phyloP scores from a whole-genome alignment of 345 rosid species.

The Reutealis trisperma region DNA sequence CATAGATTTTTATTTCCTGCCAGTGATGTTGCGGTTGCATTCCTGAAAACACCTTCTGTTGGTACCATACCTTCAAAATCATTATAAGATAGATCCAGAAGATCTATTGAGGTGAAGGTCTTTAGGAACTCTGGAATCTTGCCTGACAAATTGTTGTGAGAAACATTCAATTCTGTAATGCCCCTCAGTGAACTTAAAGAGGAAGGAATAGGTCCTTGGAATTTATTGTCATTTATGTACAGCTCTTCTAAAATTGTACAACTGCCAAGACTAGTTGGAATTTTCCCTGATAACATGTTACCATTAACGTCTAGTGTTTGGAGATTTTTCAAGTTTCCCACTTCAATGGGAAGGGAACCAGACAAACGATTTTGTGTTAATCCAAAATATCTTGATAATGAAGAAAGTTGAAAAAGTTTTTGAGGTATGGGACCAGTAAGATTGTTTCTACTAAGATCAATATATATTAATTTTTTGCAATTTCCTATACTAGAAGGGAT shows the following conservation, averaged over 20 bases:
- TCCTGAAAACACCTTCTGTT: background rate
- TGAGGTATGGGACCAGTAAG: constrained; percentile 9
- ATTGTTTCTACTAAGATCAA: background rate
- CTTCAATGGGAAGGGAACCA: background rate
- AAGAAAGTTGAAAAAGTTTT: background rate
- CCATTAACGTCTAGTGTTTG: background rate
- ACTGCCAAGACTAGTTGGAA: background rate
- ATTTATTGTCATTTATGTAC: background rate
- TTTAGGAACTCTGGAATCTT: background rate
- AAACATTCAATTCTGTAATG: background rate
- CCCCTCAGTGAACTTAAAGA: background rate
- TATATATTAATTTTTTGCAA: no score
- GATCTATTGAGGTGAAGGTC: background rate
- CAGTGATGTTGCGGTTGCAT: background rate
- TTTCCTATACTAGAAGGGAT: no score
- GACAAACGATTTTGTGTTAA: background rate
- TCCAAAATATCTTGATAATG: background rate
- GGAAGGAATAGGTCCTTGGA: background rate
- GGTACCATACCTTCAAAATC: background rate
- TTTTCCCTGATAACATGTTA: background rate
- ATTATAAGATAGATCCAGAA: background rate
- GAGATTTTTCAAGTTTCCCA: background rate
- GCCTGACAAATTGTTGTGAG: background rate
- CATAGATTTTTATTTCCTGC: constrained; percentile 2
- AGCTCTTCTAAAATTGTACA: background rate